Conservation (phyloP, 441 rosid species). For the Pelargonium australe region DNA sequence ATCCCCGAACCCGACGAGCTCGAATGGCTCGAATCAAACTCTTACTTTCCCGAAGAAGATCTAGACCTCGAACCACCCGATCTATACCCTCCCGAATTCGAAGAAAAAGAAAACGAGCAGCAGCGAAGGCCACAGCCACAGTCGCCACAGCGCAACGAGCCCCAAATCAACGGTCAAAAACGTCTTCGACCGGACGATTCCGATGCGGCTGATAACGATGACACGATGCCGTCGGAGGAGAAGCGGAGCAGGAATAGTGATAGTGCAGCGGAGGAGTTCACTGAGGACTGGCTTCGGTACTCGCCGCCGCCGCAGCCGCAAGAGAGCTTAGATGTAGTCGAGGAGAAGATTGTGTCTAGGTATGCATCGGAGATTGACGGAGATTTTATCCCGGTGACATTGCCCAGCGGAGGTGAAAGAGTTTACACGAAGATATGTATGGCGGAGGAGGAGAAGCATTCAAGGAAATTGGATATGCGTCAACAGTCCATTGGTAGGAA, state of each 20-base stretch:
- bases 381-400: conserved; percentile 74
- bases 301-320: conserved; percentile 41
- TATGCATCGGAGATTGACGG: conserved; percentile 75
- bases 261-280: conserved; percentile 28
- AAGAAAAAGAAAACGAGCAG: not conserved
- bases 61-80: conserved; percentile 34
- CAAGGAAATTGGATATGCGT: conserved; percentile 39
- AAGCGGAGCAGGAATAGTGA: conserved; percentile 47
- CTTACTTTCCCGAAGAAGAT: conserved; percentile 37
- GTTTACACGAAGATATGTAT: conserved; percentile 74
- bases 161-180: conserved; percentile 34
- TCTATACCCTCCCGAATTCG: conserved; percentile 18
- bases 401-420: conserved; percentile 74
- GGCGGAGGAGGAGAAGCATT: conserved; percentile 33
- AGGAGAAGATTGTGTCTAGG: conserved; percentile 52
- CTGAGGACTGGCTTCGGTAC: conserved; percentile 64
- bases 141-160: conserved; percentile 21
- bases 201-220: conserved; percentile 22
- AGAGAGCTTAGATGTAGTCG: conserved; percentile 23
- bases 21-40: conserved; percentile 79
- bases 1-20: conserved; percentile 83
- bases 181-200: conserved; percentile 36
- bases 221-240: conserved; percentile 28
- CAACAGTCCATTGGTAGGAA: conserved; percentile 43
- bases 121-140: conserved; percentile 16